A percentile compares a stretch with the other conserved stretches of the same genome.
These are phyloP conservation scores for Zangia roseola DNA, from an alignment of 768 basidiomycete species.

Conservation along the genomic window DNA sequence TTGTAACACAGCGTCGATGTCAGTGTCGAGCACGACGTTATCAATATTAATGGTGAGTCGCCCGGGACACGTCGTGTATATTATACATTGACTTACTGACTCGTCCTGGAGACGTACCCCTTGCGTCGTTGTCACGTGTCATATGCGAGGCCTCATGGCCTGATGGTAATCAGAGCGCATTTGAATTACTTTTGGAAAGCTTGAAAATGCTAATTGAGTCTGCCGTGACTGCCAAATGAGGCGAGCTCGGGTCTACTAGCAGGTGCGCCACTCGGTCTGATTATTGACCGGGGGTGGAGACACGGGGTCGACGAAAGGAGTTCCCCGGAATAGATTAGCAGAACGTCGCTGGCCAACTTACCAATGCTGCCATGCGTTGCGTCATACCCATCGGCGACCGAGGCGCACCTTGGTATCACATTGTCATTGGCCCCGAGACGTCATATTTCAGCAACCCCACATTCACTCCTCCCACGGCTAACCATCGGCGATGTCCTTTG, in stretches of 20 bases:
- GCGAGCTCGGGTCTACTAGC: constrained; percentile 6
- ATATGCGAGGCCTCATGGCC: constrained; percentile 1
- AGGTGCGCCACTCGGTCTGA: constrained; percentile 1
- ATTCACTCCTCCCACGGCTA: constrained; percentile 20
- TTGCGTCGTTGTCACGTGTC: constrained; percentile 13
- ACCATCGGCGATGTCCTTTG: neutral
- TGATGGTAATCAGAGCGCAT: constrained; percentile 4
- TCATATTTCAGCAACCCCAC: constrained; percentile 10
- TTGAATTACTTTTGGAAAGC: constrained; percentile 9
- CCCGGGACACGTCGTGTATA: neutral
- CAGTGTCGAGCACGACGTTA: constrained; percentile 2
- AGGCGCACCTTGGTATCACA: constrained; percentile 12
- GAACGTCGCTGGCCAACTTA: no score
- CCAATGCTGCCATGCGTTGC: neutral
- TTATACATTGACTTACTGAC: neutral
- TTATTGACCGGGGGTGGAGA: neutral
- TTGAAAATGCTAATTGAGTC: neutral
- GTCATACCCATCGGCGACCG: constrained; percentile 3
- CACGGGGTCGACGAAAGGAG: neutral
- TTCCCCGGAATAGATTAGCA: no score
- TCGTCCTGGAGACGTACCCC: neutral
- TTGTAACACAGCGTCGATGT: no score
- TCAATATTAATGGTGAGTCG: constrained; percentile 1
- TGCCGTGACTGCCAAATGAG: constrained; percentile 10
- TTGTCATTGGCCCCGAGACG: constrained; percentile 20